These are phyloP conservation scores for Thoreauomyces humboldtii DNA, from an alignment of 192 early-diverging fungal genomes.

Conservation along the genomic window DNA sequence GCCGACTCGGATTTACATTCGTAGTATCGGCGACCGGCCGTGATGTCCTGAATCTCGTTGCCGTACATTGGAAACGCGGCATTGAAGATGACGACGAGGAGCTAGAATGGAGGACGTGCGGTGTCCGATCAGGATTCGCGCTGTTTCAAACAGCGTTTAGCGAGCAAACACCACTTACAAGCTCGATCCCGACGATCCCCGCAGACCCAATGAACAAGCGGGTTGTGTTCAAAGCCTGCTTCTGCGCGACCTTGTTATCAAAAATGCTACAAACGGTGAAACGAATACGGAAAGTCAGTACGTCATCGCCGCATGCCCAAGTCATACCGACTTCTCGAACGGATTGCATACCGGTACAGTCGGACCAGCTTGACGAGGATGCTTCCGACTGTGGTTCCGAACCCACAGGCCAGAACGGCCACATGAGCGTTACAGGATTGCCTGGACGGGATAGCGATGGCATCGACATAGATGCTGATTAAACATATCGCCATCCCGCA, in stretches of 20 bases:
- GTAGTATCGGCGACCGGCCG: conserved; percentile 6
- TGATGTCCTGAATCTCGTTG: neutral
- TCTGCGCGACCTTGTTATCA: conserved; percentile 7
- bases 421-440: neutral
- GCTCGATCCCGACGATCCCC: neutral
- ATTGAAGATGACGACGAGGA: neutral
- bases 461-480: conserved; percentile 2
- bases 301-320: neutral
- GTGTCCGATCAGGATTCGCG: neutral
- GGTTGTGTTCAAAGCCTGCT: neutral
- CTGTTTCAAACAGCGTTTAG: neutral
- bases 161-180: neutral
- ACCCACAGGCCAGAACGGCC: conserved; percentile 5
- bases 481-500: conserved; percentile 10
- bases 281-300: neutral
- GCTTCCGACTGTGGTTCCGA: conserved; percentile 9
- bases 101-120: no score
- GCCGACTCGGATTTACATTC: conserved; percentile 8
- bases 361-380: conserved; percentile 17
- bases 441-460: neutral
- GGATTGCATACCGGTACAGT: conserved; percentile 5
- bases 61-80: conserved; percentile 6
- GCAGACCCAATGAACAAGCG: conserved; percentile 1
- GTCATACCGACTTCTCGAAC: no score
- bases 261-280: conserved; percentile 4